Conservation (phyloP, 2,329 filamentous ascomycete genomes). For the Seiridium unicorne region DNA sequence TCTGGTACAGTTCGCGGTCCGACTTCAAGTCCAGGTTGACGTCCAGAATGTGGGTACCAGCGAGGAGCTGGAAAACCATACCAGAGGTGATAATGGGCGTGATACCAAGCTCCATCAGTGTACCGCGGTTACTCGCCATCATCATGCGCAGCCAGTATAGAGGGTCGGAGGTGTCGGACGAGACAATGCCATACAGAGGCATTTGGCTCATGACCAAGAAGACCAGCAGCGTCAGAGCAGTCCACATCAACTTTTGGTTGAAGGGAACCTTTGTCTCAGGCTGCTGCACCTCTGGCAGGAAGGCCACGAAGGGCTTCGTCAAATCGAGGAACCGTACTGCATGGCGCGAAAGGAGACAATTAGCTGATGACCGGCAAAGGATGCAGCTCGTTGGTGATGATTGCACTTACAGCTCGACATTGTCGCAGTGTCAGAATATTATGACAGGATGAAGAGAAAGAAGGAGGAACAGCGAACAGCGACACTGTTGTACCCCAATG, state of each 20-base stretch:
- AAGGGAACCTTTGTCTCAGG: slow-evolving; percentile 98
- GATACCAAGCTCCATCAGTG: slow-evolving; percentile 93
- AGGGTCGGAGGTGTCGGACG: slow-evolving; percentile 95
- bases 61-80: slow-evolving; percentile 99
- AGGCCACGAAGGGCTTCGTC: slow-evolving; percentile 99
- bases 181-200: slow-evolving; percentile 98
- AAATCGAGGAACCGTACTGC: slow-evolving; percentile 98
- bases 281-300: slow-evolving; percentile 98
- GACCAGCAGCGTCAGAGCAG: slow-evolving; percentile 89
- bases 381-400: neutral
- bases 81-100: slow-evolving; percentile 99
- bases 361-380: neutral
- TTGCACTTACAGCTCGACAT: slow-evolving; percentile 36
- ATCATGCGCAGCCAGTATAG: slow-evolving; percentile 99
- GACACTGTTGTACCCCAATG: slow-evolving; percentile 7
- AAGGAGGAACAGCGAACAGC: slow-evolving; percentile 12
- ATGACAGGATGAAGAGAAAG: slow-evolving; percentile 16
- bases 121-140: slow-evolving; percentile 97
- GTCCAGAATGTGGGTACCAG: slow-evolving; percentile 98
- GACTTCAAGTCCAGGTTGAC: slow-evolving; percentile 99
- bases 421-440: slow-evolving; percentile 18
- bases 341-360: slow-evolving; percentile 18
- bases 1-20: slow-evolving; percentile 99
- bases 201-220: slow-evolving; percentile 99
- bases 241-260: slow-evolving; percentile 98